Evolutionary conservation across 768 basidiomycete genomes (phyloP).

Genomic region (Tulasnella sp.): DNA sequence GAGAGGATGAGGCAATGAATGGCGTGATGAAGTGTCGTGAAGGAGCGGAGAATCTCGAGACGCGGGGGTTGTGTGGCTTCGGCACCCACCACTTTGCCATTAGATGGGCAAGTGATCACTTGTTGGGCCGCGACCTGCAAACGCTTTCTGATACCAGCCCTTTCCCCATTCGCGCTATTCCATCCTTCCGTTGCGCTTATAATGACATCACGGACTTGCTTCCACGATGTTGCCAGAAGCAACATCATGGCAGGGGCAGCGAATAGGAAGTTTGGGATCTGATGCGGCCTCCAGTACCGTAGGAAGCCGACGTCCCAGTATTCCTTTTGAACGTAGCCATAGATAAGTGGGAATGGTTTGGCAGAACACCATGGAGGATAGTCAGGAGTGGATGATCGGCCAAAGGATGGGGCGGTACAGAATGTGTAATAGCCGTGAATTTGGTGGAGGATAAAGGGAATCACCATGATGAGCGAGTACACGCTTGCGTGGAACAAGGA

Average conservation of each 20-base stretch:
- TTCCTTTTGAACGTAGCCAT: slow-evolving; percentile 70
- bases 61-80: background rate
- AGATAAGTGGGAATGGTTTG: slow-evolving; percentile 60
- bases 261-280: slow-evolving; percentile 86
- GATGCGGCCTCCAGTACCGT: slow-evolving; percentile 72
- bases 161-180: background rate
- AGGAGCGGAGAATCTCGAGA: background rate
- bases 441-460: slow-evolving; percentile 74
- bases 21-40: slow-evolving; percentile 56
- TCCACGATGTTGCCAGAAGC: slow-evolving; percentile 36
- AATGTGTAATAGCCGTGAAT: slow-evolving; percentile 60
- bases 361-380: slow-evolving; percentile 31
- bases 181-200: background rate
- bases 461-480: background rate
- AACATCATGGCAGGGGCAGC: slow-evolving; percentile 63
- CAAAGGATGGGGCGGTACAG: slow-evolving; percentile 44
- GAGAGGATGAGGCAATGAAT: slow-evolving; percentile 65
- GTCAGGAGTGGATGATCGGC: slow-evolving; percentile 10
- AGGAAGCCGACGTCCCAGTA: slow-evolving; percentile 85
- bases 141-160: background rate
- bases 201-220: background rate
- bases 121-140: background rate
- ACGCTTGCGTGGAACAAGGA: background rate
- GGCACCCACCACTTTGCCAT: background rate
- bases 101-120: background rate